These are phyloP conservation scores for Diaporthe sp. DNA, from an alignment of 2,329 filamentous ascomycete species.

Conservation along the genomic window DNA sequence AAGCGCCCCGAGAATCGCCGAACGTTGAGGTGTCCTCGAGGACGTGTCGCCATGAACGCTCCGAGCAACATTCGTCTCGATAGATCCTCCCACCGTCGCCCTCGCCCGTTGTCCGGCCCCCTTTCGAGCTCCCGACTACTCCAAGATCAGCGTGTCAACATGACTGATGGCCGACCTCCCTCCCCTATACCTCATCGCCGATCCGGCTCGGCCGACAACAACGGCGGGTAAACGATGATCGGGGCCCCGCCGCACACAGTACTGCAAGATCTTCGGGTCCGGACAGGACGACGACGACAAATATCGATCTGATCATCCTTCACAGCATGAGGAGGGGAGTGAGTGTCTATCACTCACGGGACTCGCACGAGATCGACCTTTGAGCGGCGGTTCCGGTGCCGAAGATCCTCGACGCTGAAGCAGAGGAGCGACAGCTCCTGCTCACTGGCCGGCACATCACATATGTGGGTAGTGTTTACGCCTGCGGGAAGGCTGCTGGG, in stretches of 20 bases:
- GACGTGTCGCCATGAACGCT: neutral
- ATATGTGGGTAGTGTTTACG: neutral
- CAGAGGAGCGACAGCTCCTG: accelerated
- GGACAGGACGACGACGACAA: neutral
- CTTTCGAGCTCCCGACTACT: neutral
- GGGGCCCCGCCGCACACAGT: neutral
- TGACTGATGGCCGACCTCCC: neutral
- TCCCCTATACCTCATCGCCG: neutral
- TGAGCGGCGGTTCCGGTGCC: neutral
- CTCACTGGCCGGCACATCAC: neutral
- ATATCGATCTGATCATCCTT: neutral
- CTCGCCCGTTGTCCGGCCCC: too few relatives aligned
- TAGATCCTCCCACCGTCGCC: neutral
- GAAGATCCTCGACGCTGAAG: neutral
- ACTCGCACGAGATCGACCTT: neutral
- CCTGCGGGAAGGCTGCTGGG: neutral
- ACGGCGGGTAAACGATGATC: neutral
- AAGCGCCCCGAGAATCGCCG: neutral
- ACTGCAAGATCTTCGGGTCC: neutral
- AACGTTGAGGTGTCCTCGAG: too few relatives aligned
- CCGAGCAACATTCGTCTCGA: neutral
- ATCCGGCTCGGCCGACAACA: neutral
- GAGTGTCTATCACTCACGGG: neutral
- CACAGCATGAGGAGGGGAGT: neutral
- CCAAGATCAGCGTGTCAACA: neutral